Percentiles rank a stretch among this genome's conserved stretches.
phyloP scores from a whole-genome alignment of 164 flowering plant genomes.

The Nymphaea thermarum region DNA sequence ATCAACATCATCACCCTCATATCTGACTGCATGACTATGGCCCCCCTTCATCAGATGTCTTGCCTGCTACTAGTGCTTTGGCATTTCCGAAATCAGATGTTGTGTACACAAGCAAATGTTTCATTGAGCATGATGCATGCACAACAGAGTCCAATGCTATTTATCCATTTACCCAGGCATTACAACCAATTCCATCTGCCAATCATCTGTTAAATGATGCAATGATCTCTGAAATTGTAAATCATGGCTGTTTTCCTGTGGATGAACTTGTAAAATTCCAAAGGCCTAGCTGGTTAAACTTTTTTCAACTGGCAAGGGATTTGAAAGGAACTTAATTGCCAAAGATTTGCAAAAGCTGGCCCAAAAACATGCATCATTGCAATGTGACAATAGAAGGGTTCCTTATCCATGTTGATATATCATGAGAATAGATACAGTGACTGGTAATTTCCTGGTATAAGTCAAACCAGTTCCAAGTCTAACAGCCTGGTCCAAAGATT shows the following conservation, averaged over 20 bases:
- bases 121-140: constrained; percentile 8
- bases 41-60: constrained; percentile 6
- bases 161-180: not conserved
- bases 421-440: not conserved
- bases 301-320: constrained; percentile 3
- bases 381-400: not conserved
- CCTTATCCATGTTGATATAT: not conserved
- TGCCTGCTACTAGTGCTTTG: constrained; percentile 6
- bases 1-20: not conserved
- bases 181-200: constrained; percentile 10
- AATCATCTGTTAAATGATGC: constrained; percentile 1
- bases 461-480: not conserved
- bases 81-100: constrained; percentile 1
- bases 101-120: constrained; percentile 3
- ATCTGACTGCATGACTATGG: not conserved
- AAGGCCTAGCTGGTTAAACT: constrained; percentile 1
- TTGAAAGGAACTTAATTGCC: constrained; percentile 1
- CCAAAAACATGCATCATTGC: not conserved
- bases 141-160: constrained; percentile 4
- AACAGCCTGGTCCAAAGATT: too few relatives aligned
- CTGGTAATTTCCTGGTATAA: too few relatives aligned
- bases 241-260: constrained; percentile 3
- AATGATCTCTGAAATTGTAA: constrained; percentile 7
- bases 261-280: constrained; percentile 3
- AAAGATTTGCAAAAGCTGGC: not conserved